Evolutionary conservation across 1,284 basidiomycete genomes (phyloP), one percentile per base, ranked within the genome.

Genomic region (Anthracocystis setariae): DNA sequence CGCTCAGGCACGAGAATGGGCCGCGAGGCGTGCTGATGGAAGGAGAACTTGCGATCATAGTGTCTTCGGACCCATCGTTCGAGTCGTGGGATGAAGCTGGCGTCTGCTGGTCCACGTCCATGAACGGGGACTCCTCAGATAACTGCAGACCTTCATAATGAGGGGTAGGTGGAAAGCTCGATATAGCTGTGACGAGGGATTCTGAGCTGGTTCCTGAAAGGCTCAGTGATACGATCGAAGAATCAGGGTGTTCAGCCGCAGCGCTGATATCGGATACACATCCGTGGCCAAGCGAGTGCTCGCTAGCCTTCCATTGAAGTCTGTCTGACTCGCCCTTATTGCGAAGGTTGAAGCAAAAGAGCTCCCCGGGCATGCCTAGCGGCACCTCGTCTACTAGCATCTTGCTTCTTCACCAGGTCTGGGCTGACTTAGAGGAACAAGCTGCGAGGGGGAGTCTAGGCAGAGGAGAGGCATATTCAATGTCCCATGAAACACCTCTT

Each of bases 81-180:
- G 51, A 54, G 33, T 35, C 33, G 20, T 24, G 27, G 25, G 5
- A 39, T 5, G 51, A 54, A 10, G 43, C 33, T 24, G 49, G 40
- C 5, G 15, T 18, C 17, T 44, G 29, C 20, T 10, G 2, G 2
- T 23, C 27, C 5, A 27, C 2, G 10, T 18, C 13, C 3, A 27
- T 21, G 46, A 18, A 10, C 3, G 32, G 20, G 10, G 46, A 37
- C 17, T 20, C 8, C 20, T 4, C 3, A 13, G 20, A 17, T 8
- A 27, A 35, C 13, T 42, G 17, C 20, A 10, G 10, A 12, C 9
- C 24, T 39, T 12, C 8, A 8, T 13, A 20, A 15, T 5, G n/a
- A 3, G 48, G 48, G 5, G 37, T 21, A 18, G 48, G 8, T 25
- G 48, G 48, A 42, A 42, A 42, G 20, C 20, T 42, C 7, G 40